These are phyloP conservation scores for Cystobasidium ongulense DNA, from an alignment of 768 basidiomycete species.

Conservation along the genomic window DNA sequence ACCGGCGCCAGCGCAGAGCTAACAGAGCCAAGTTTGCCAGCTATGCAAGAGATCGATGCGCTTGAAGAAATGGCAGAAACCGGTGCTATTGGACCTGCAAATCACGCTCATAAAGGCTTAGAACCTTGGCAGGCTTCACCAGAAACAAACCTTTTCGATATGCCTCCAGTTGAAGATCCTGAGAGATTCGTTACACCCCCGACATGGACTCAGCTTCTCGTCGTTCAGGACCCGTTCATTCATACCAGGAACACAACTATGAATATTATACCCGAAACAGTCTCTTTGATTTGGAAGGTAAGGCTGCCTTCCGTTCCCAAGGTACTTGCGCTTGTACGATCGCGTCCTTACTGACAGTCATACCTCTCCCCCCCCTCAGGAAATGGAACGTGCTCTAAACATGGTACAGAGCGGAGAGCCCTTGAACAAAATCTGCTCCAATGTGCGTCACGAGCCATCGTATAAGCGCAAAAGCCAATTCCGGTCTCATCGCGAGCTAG, in stretches of 20 bases:
- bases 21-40: neutral
- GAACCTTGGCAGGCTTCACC: neutral
- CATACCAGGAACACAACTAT: conserved; percentile 36
- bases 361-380: conserved; percentile 10
- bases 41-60: neutral
- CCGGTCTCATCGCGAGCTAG: neutral
- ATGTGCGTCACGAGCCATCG: neutral
- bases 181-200: conserved; percentile 1
- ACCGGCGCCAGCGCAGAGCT: neutral
- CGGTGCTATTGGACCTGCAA: neutral
- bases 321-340: too few relatives aligned
- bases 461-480: neutral
- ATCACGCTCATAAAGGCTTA: conserved; percentile 1
- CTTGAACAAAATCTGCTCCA: conserved; percentile 33
- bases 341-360: neutral
- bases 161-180: conserved; percentile 8
- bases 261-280: conserved; percentile 35
- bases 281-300: conserved; percentile 34
- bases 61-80: neutral
- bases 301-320: neutral
- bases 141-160: conserved; percentile 10
- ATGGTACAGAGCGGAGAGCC: conserved; percentile 33
- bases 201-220: conserved; percentile 36
- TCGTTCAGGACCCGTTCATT: conserved; percentile 42
- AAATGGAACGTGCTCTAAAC: conserved; percentile 35